Evolutionary conservation across 1,284 basidiomycete genomes (phyloP).

Genomic region (Thelephora terrestris): DNA sequence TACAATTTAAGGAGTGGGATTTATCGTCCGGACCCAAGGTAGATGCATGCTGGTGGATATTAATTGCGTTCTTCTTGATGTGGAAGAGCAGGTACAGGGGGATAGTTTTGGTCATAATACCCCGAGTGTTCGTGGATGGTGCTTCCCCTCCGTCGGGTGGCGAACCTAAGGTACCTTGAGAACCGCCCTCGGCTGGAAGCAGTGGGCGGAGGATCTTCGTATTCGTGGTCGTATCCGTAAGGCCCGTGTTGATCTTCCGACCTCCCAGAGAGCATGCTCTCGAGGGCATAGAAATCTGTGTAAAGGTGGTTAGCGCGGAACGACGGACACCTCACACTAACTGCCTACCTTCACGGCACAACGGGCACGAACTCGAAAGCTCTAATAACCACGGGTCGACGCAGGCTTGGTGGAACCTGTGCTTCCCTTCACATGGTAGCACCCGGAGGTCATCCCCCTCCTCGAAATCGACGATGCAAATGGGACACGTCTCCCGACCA

Average conservation of each 20-base stretch:
- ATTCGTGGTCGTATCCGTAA: slow-evolving; percentile 13
- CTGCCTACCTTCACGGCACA: slow-evolving; percentile 75
- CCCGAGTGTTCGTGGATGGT: background rate
- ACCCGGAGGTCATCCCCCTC: slow-evolving; percentile 85
- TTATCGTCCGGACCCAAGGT: too few relatives aligned
- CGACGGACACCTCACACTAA: background rate
- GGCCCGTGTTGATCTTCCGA: slow-evolving; percentile 20
- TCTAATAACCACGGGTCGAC: slow-evolving; percentile 84
- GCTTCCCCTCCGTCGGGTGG: slow-evolving; percentile 33
- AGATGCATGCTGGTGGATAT: too few relatives aligned
- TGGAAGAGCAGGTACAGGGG: background rate
- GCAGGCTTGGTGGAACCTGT: slow-evolving; percentile 78
- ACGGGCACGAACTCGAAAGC: slow-evolving; percentile 82
- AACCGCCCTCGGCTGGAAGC: slow-evolving; percentile 34
- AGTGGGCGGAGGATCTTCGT: slow-evolving; percentile 14
- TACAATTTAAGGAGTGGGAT: too few relatives aligned
- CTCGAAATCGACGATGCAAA: slow-evolving; percentile 89
- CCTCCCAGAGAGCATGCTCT: slow-evolving; percentile 33
- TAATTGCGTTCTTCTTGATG: background rate
- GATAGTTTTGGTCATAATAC: background rate
- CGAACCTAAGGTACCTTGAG: slow-evolving; percentile 59
- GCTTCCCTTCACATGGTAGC: slow-evolving; percentile 81
- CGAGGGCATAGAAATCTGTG: slow-evolving; percentile 39
- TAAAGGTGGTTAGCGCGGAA: slow-evolving; percentile 1
- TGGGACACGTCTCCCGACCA: slow-evolving; percentile 81